Conservation (phyloP, 345 rosid genomes). For the Dipteronia sinensis region DNA sequence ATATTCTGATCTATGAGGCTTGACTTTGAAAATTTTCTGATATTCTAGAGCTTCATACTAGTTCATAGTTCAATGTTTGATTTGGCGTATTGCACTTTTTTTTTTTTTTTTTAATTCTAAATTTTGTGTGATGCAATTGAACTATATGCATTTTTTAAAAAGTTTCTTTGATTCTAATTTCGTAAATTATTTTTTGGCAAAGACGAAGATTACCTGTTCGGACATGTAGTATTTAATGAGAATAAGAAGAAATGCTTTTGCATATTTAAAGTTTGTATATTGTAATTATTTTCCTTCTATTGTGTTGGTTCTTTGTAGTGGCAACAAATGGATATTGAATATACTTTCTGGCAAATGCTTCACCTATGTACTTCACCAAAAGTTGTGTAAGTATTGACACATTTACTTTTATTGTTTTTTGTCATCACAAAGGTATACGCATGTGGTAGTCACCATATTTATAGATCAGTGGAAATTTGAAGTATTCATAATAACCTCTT, state of each 20-base stretch:
- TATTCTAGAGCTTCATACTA: neutral
- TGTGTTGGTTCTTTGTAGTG: slow-evolving; percentile 57
- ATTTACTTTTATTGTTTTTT: neutral
- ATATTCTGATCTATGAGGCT: neutral
- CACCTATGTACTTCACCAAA: slow-evolving; percentile 95
- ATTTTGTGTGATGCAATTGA: neutral
- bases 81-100: neutral
- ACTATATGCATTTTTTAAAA: neutral
- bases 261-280: neutral
- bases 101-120: neutral
- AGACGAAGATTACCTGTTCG: neutral
- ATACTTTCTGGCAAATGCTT: slow-evolving; percentile 99
- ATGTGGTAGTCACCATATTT: neutral
- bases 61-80: neutral
- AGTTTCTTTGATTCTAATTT: neutral
- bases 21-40: neutral
- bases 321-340: slow-evolving; percentile 99
- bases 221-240: neutral
- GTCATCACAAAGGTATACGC: neutral
- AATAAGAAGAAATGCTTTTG: neutral
- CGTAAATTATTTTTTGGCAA: neutral
- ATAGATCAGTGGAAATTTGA: neutral
- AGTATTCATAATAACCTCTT: neutral
- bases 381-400: slow-evolving; percentile 75
- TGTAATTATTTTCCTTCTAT: slow-evolving; percentile 13